phyloP scores from a whole-genome alignment of 208 protist genomes.

The Herpetomonas muscarum region DNA sequence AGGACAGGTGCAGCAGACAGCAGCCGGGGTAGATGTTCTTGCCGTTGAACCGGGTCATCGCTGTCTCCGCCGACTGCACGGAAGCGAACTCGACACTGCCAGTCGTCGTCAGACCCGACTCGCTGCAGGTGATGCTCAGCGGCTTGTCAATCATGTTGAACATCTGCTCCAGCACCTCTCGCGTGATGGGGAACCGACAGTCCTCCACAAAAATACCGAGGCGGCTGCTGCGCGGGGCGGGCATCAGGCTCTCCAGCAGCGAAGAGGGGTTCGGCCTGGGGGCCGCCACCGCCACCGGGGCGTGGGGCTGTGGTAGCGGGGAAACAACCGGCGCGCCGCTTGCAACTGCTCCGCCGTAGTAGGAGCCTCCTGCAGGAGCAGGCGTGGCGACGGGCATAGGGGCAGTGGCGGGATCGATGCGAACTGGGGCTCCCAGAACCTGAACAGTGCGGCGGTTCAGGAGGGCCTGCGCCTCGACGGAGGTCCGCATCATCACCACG shows the following conservation, averaged over 20 bases:
- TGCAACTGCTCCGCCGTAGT: constrained; percentile 8
- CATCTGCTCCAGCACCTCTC: constrained; percentile 68
- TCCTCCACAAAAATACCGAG: constrained; percentile 77
- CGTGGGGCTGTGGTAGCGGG: too few species aligned
- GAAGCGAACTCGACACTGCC: constrained; percentile 75
- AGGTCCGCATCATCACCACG: constrained; percentile 73
- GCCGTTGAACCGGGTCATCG: constrained; percentile 62
- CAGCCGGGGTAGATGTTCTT: constrained; percentile 82
- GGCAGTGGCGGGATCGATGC: constrained; percentile 33
- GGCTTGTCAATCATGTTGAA: constrained; percentile 73
- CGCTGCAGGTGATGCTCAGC: constrained; percentile 57
- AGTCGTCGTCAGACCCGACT: constrained; percentile 50
- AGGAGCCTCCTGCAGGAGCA: neutral
- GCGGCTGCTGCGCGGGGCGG: constrained; percentile 18
- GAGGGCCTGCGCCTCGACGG: constrained; percentile 63
- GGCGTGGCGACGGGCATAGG: neutral
- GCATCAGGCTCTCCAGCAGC: too few species aligned
- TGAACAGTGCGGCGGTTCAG: constrained; percentile 61
- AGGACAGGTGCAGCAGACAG: constrained; percentile 70
- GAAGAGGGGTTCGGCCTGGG: too few species aligned
- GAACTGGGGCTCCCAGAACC: constrained; percentile 61
- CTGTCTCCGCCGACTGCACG: constrained; percentile 43
- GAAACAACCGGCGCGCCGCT: too few species aligned
- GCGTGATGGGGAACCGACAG: constrained; percentile 80
- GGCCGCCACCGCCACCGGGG: too few species aligned